Evolutionary conservation across 2,329 filamentous ascomycete species (phyloP).

Genomic region (Trichophyton schoenleinii): DNA sequence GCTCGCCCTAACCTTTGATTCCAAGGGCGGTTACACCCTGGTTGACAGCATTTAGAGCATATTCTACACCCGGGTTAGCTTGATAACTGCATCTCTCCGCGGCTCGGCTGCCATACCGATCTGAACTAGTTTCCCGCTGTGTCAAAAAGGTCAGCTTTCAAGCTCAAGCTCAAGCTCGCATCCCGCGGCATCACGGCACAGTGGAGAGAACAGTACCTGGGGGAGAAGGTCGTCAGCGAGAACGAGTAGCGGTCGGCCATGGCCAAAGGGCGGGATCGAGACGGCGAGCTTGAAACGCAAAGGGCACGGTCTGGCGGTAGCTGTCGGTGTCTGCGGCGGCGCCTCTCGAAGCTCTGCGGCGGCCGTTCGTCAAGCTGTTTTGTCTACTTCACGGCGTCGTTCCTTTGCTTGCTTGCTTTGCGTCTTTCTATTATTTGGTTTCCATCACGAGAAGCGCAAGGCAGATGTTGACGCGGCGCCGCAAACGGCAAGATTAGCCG

Average conservation of each 20-base stretch:
- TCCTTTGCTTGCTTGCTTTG: neutral
- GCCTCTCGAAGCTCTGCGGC: neutral
- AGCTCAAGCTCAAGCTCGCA: constrained; percentile 2
- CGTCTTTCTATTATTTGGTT: neutral
- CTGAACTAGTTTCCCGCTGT: constrained; percentile 95
- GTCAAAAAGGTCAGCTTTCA: constrained; percentile 33
- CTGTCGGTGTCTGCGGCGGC: neutral
- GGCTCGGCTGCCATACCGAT: constrained; percentile 53
- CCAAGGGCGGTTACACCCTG: constrained; percentile 96
- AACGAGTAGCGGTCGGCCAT: constrained; percentile 99
- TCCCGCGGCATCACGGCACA: constrained; percentile 1
- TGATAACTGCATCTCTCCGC: neutral
- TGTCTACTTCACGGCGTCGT: neutral
- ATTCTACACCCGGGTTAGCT: constrained; percentile 51
- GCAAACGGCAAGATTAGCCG: constrained; percentile 15
- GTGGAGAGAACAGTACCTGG: constrained; percentile 55
- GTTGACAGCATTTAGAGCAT: constrained; percentile 97
- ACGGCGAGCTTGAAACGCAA: neutral
- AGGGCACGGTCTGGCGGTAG: neutral
- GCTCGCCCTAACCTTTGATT: constrained; percentile 65
- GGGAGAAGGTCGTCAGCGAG: constrained; percentile 98
- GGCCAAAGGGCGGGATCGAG: constrained; percentile 9
- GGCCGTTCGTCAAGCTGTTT: neutral
- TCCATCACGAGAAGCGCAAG: neutral
- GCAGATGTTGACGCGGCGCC: constrained; percentile 21